Evolutionary conservation across 2,329 filamentous ascomycete genomes (phyloP), one percentile per base, ranked within the genome.

Genomic region (Ophiostoma fasciatum): DNA sequence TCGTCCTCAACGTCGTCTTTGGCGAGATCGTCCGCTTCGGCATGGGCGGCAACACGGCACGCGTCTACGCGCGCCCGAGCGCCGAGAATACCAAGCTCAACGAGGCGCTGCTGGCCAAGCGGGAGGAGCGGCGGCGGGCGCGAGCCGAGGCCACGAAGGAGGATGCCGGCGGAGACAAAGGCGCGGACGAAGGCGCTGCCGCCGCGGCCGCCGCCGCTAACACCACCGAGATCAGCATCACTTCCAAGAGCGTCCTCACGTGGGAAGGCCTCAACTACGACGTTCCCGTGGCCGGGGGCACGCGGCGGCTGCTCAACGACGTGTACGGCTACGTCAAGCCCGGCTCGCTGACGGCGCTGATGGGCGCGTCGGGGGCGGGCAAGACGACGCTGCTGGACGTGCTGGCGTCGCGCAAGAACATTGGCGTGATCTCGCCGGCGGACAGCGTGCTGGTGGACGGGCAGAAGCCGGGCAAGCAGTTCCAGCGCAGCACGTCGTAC

Each of bases 361-460:
- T 90, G 79, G 82, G 82, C 27, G 76, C 78, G 7, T 84, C 79
- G 5, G 81, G 81, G n/a, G 84, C 83, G 5, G 84, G 84, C 33
- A 93, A 93, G 59, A 90, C 83, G 0, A 92, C 84, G 0, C 61
- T 92, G 1, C 62, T 93, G 3, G 82, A 93, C 48, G 81, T 88
- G 1, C 61, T 92, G 25, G 70, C 70, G 0, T 53, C 63, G 1
- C 60, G 72, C 26, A 74, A 74, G 57, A 74, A 71, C 45, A 71
- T 75, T 37, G 72, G 71, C 45, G 68, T 74, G 2, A 69, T 76
- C 27, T 47, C 51, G 0, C 39, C 41, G 12, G 18, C 36, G 30
- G 71, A 71, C 27, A 65, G 71, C 28, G 63, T 76, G 8, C 52
- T 74, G 3, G 67, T 76, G 23, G 71, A 75, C 39, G 69, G 66